These are phyloP conservation scores for Phytophthora quininea DNA, from an alignment of 352 stramenopile species.

Conservation along the genomic window DNA sequence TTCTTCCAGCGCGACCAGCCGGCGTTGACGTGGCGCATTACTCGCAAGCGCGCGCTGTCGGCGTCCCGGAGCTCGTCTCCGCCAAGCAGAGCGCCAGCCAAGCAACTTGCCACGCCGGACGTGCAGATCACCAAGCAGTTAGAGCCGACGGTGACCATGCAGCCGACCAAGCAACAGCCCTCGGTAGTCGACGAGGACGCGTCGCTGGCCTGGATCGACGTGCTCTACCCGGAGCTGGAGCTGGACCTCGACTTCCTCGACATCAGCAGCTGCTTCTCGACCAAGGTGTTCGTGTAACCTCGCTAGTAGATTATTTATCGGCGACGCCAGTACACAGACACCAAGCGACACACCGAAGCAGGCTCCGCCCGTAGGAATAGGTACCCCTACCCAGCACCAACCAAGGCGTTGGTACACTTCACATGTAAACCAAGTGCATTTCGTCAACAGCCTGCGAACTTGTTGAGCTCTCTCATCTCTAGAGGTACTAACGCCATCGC, in stretches of 20 bases:
- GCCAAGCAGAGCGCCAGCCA: not conserved
- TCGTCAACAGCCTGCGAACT: not conserved
- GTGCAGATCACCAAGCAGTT: slow-evolving; percentile 22
- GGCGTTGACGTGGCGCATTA: slow-evolving; percentile 67
- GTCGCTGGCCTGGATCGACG: slow-evolving; percentile 65
- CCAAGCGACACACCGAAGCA: not conserved
- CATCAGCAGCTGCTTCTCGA: slow-evolving; percentile 11
- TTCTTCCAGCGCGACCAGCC: slow-evolving; percentile 71
- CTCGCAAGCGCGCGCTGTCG: slow-evolving; percentile 51
- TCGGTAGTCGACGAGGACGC: slow-evolving; percentile 26
- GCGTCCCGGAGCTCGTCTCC: slow-evolving; percentile 8
- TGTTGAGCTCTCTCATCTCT: too few species aligned
- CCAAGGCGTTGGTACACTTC: not conserved
- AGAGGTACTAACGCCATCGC: not conserved
- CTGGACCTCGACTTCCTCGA: slow-evolving; percentile 26
- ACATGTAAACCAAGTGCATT: slow-evolving; percentile 3
- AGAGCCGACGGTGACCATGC: slow-evolving; percentile 15
- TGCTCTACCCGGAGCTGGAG: slow-evolving; percentile 68
- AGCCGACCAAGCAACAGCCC: slow-evolving; percentile 7
- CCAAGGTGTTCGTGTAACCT: slow-evolving; percentile 23
- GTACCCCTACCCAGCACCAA: not conserved
- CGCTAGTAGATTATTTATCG: slow-evolving; percentile 10
- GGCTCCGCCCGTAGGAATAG: not conserved
- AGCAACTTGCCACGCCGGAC: slow-evolving; percentile 3
- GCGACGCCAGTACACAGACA: not conserved